These are phyloP conservation scores for Microthlaspi erraticum DNA, from an alignment of 345 rosid genomes.

Conservation along the genomic window DNA sequence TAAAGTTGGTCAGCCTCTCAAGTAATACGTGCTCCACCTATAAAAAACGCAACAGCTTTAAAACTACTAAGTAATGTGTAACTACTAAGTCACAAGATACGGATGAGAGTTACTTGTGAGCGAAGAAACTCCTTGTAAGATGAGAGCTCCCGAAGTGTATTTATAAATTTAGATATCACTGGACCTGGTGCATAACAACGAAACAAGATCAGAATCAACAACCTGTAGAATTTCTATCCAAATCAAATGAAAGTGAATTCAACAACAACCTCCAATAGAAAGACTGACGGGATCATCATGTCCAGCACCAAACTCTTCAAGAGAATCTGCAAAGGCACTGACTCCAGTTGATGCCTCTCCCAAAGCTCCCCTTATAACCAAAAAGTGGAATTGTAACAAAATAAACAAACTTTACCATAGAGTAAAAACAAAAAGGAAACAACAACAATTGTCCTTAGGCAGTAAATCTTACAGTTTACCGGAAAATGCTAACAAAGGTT, in stretches of 20 bases:
- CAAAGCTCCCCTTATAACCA: conserved; percentile 66
- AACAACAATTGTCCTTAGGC: neutral
- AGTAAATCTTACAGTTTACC: neutral
- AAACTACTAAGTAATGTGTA: neutral
- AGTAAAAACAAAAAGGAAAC: neutral
- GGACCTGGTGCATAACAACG: conserved; percentile 55
- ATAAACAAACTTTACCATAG: neutral
- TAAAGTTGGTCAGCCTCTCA: conserved; percentile 66
- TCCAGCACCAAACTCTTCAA: conserved; percentile 89
- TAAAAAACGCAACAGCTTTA: conserved; percentile 24
- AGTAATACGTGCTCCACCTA: conserved; percentile 83
- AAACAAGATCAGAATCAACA: conserved; percentile 20
- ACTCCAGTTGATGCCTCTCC: conserved; percentile 77
- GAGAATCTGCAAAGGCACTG: conserved; percentile 64
- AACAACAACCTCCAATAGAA: conserved; percentile 76
- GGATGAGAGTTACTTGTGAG: conserved; percentile 65
- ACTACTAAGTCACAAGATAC: neutral
- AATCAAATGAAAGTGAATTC: conserved; percentile 15
- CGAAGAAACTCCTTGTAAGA: conserved; percentile 80
- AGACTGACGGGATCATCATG: conserved; percentile 85
- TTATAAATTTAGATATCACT: conserved; percentile 69
- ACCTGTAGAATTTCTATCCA: neutral
- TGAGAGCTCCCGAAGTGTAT: conserved; percentile 78
- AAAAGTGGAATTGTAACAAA: neutral
- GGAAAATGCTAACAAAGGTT: neutral